Conservation (phyloP, 73 alveolate genomes). For the Stentor coeruleus region DNA sequence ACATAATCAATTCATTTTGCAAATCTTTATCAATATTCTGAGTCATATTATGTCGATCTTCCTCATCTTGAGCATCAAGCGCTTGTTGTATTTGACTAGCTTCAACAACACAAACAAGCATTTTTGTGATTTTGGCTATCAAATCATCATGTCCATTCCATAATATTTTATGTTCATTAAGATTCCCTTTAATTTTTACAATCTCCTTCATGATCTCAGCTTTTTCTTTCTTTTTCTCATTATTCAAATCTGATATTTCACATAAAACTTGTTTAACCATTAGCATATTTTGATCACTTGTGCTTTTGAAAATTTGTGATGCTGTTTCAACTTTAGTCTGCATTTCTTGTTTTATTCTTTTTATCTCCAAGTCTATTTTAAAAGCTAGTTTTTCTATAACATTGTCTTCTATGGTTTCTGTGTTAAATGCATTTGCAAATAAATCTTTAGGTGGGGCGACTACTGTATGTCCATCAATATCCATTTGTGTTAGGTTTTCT, state of each 20-base stretch:
- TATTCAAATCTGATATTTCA: neutral
- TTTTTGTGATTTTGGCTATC: neutral
- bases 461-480: neutral
- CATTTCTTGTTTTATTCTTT: neutral
- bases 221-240: neutral
- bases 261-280: neutral
- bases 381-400: neutral
- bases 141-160: neutral
- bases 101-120: slow-evolving; percentile 15
- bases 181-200: neutral
- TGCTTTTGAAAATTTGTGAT: neutral
- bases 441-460: neutral
- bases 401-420: neutral
- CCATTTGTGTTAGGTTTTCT: neutral
- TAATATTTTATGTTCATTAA: neutral
- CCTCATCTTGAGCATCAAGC: slow-evolving; percentile 27
- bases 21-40: slow-evolving; percentile 10
- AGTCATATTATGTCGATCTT: slow-evolving; percentile 13
- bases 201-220: neutral
- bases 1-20: slow-evolving; percentile 13
- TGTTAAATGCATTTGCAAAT: neutral
- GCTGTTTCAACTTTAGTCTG: neutral
- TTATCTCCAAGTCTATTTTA: neutral
- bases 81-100: slow-evolving; percentile 29
- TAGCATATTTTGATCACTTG: neutral